These are phyloP conservation scores for Grosmannia clavigera DNA, from an alignment of 2,329 filamentous ascomycete genomes.

Conservation along the genomic window DNA sequence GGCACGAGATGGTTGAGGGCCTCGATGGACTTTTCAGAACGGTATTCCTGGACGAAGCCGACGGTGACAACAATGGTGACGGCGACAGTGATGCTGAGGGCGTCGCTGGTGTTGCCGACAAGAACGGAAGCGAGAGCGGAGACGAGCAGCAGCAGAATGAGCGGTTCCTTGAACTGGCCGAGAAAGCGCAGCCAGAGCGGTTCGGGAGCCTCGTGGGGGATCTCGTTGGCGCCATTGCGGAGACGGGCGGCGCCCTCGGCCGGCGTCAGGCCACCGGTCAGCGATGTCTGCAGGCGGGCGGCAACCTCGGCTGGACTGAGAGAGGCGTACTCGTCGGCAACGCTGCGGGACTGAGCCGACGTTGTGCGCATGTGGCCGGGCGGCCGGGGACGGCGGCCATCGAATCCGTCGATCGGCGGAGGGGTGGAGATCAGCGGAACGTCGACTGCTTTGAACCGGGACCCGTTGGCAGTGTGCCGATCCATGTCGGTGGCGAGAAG, in stretches of 20 bases:
- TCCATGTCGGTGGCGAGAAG: constrained; percentile 10
- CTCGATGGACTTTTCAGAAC: constrained; percentile 94
- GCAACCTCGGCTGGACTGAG: constrained; percentile 72
- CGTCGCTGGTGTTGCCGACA: constrained; percentile 89
- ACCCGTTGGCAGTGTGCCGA: constrained; percentile 8
- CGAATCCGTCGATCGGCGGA: constrained; percentile 4
- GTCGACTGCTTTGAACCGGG: constrained; percentile 11
- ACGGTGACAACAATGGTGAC: constrained; percentile 96
- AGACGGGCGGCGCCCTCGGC: constrained; percentile 71
- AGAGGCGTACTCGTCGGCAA: constrained; percentile 49
- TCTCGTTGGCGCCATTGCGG: constrained; percentile 78
- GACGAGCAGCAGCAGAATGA: constrained; percentile 82
- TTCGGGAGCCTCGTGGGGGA: constrained; percentile 86
- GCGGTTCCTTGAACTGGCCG: constrained; percentile 91
- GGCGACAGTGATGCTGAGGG: constrained; percentile 86
- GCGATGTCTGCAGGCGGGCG: constrained; percentile 65
- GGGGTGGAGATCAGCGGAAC: constrained; percentile 7
- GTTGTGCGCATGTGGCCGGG: constrained; percentile 14
- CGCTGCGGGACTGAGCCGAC: constrained; percentile 24
- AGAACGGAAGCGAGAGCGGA: constrained; percentile 82
- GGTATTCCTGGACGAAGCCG: constrained; percentile 93
- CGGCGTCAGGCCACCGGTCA: constrained; percentile 67
- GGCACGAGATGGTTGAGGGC: constrained; percentile 88
- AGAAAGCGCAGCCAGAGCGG: constrained; percentile 90
- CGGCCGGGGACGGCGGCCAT: constrained; percentile 9